Percentiles rank a stretch among this genome's conserved stretches.
Conservation (phyloP, 225 moss, liverwort and hornwort genomes). For the Rhytidiadelphus loreus region DNA sequence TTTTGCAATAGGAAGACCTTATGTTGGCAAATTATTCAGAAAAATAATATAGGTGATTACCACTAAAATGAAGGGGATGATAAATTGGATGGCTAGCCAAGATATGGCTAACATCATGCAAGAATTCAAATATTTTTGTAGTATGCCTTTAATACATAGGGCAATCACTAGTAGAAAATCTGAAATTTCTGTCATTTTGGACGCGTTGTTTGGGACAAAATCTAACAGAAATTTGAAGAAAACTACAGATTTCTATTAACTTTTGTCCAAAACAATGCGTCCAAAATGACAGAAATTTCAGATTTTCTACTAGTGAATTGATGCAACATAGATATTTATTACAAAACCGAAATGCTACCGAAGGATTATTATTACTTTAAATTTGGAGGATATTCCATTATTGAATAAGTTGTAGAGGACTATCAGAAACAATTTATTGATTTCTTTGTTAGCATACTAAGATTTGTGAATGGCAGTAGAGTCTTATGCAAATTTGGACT, state of each 20-base stretch:
- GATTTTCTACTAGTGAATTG: too few relatives aligned
- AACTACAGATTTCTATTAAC: too few relatives aligned
- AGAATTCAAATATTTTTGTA: too few relatives aligned
- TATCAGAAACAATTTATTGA: background rate
- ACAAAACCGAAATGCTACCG: too few relatives aligned
- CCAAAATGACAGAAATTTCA: too few relatives aligned
- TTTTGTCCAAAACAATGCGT: too few relatives aligned
- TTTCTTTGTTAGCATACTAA: background rate
- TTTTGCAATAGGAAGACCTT: background rate
- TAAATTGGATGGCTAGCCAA: fast-evolving
- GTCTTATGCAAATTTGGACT: background rate
- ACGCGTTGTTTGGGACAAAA: too few relatives aligned
- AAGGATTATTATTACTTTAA: background rate
- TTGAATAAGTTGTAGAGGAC: too few relatives aligned
- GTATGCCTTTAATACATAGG: background rate
- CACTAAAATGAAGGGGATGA: background rate
- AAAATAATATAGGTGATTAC: background rate
- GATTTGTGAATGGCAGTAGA: background rate
- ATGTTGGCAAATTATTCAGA: background rate
- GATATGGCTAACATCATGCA: too few relatives aligned
- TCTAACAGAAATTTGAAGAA: too few relatives aligned
- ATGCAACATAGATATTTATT: background rate
- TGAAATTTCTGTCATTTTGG: too few relatives aligned
- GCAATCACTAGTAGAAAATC: too few relatives aligned
- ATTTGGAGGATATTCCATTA: background rate